Conservation (phyloP, 1,139 yeast species). For the Debaryomyces sp. region DNA sequence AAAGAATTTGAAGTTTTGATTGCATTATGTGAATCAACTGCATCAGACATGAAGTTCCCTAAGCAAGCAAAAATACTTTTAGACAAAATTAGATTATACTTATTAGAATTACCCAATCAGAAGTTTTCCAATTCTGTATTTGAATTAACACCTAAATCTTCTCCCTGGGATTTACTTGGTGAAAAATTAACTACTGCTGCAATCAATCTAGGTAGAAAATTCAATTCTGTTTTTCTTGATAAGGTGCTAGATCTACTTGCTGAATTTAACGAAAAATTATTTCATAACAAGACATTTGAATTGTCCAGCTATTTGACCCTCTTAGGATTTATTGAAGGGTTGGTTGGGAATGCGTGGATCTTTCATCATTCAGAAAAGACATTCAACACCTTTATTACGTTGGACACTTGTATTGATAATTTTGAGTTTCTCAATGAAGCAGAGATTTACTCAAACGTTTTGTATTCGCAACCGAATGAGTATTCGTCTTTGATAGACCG, state of each 20-base stretch:
- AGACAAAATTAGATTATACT: constrained; percentile 57
- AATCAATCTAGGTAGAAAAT: constrained; percentile 36
- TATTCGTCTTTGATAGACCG: constrained; percentile 30
- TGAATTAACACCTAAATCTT: constrained; percentile 25
- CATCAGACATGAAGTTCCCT: constrained; percentile 36
- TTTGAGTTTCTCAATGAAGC: constrained; percentile 43
- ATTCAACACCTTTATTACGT: constrained; percentile 34
- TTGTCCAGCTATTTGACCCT: constrained; percentile 46
- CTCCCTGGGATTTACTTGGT: constrained; percentile 43
- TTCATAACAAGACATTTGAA: constrained; percentile 24
- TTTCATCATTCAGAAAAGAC: constrained; percentile 31
- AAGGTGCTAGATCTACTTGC: constrained; percentile 34
- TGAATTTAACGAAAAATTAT: constrained; percentile 28
- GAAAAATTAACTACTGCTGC: constrained; percentile 41
- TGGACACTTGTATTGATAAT: constrained; percentile 44
- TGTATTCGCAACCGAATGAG: constrained; percentile 25
- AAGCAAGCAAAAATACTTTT: constrained; percentile 56
- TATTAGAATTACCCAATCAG: constrained; percentile 62
- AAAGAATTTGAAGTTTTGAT: constrained; percentile 73
- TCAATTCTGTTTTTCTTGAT: constrained; percentile 27
- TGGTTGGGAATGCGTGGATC: constrained; percentile 36
- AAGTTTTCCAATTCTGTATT: constrained; percentile 29
- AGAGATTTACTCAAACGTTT: constrained; percentile 34
- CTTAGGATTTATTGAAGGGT: constrained; percentile 50
- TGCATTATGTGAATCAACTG: constrained; percentile 63